Evolutionary conservation across 179 eudicot genomes (phyloP).

Genomic region (Gypsophila paniculata): DNA sequence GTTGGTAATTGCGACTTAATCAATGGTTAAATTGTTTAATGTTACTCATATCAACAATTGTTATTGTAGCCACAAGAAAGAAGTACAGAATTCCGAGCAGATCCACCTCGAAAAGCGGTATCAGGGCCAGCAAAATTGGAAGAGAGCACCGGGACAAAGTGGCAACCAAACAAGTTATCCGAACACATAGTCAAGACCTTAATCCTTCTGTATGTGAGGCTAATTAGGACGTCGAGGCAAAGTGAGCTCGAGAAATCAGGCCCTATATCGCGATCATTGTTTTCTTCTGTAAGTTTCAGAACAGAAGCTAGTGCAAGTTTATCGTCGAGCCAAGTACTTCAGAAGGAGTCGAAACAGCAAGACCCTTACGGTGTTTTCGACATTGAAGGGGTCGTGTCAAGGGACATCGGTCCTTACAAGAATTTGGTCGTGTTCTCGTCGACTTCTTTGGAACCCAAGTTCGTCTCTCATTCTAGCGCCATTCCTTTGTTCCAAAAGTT

Average conservation of each 20-base stretch:
- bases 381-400: slow-evolving; percentile 55
- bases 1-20: no score
- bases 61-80: slow-evolving; percentile 51
- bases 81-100: slow-evolving; percentile 30
- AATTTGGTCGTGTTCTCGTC: slow-evolving; percentile 73
- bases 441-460: slow-evolving; percentile 67
- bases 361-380: slow-evolving; percentile 82
- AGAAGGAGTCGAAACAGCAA: slow-evolving; percentile 69
- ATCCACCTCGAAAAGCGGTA: slow-evolving; percentile 30
- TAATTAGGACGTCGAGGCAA: slow-evolving; percentile 65
- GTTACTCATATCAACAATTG: no score
- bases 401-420: slow-evolving; percentile 93
- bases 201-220: slow-evolving; percentile 62
- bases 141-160: slow-evolving; percentile 39
- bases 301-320: slow-evolving; percentile 36
- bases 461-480: slow-evolving; percentile 60
- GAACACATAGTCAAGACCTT: slow-evolving; percentile 83
- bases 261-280: slow-evolving; percentile 53
- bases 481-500: slow-evolving; percentile 64
- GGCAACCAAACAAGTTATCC: slow-evolving; percentile 77
- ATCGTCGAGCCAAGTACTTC: slow-evolving; percentile 36
- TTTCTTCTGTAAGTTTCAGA: slow-evolving; percentile 63
- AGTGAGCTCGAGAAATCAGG: slow-evolving; percentile 81
- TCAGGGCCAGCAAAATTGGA: slow-evolving; percentile 36
- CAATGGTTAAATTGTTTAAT: no score